These are phyloP conservation scores for Linaria vulgaris DNA, from an alignment of 257 asterid genomes.

Conservation along the genomic window DNA sequence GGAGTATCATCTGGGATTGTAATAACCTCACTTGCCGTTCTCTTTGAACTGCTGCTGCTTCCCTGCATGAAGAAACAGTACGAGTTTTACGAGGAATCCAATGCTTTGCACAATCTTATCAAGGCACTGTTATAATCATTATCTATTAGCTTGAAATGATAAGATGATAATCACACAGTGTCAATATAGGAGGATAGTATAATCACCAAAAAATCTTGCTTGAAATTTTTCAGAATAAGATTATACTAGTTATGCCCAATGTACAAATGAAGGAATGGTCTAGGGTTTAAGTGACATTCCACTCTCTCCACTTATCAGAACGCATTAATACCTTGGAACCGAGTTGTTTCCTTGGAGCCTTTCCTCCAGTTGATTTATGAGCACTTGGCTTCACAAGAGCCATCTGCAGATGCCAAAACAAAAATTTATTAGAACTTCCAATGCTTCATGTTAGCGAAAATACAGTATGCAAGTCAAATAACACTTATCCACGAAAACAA, in stretches of 20 bases:
- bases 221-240: background rate
- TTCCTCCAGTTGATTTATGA: conserved; percentile 48
- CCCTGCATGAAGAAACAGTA: conserved; percentile 42
- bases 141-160: no score
- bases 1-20: conserved; percentile 44
- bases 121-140: no score
- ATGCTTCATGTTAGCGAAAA: background rate
- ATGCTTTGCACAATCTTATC: background rate
- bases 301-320: background rate
- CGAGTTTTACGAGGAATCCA: background rate
- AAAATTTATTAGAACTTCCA: conserved; percentile 12
- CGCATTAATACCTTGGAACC: conserved; percentile 9
- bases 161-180: no score
- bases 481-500: background rate
- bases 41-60: conserved; percentile 46
- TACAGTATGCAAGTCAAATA: conserved; percentile 4
- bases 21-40: conserved; percentile 40
- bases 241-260: no score
- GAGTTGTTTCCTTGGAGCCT: conserved; percentile 43
- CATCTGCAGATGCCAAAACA: conserved; percentile 31
- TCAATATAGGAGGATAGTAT: no score
- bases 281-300: background rate
- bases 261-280: background rate
- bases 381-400: conserved; percentile 31
- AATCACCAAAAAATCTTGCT: background rate